These are phyloP conservation scores for Pyrenochaeta sp. DNA, from an alignment of 2,329 filamentous ascomycete genomes.

Conservation along the genomic window DNA sequence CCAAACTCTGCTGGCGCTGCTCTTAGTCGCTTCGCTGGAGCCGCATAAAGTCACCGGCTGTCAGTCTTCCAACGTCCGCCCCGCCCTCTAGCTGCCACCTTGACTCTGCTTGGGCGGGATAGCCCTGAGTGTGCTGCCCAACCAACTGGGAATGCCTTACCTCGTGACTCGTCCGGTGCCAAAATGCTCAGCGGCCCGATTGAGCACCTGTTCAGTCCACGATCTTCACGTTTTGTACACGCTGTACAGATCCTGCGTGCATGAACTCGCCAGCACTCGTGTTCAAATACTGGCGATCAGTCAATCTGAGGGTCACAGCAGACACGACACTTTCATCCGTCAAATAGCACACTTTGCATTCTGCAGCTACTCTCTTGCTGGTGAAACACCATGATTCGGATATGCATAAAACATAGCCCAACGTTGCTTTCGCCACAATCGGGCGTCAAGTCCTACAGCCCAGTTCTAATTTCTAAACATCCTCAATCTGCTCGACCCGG, in stretches of 20 bases:
- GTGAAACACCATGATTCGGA: too few relatives aligned
- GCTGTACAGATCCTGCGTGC: conserved; percentile 12
- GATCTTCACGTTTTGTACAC: conserved; percentile 27
- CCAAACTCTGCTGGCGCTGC: too few relatives aligned
- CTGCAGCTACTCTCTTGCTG: too few relatives aligned
- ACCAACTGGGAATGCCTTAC: conserved; percentile 12
- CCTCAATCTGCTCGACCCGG: conserved; percentile 40
- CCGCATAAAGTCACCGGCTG: conserved; percentile 11
- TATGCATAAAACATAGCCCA: too few relatives aligned
- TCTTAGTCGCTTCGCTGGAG: too few relatives aligned
- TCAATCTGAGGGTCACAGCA: too few relatives aligned
- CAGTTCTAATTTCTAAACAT: conserved; percentile 21
- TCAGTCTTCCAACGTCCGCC: conserved; percentile 13
- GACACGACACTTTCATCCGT: neutral
- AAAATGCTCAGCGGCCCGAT: conserved; percentile 16
- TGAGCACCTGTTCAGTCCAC: conserved; percentile 10
- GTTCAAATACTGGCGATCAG: neutral
- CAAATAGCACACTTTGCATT: too few relatives aligned
- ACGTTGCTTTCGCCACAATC: conserved; percentile 4
- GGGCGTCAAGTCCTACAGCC: too few relatives aligned
- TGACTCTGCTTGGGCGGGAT: conserved; percentile 15
- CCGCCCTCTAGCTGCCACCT: conserved; percentile 15
- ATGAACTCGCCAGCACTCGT: too few relatives aligned
- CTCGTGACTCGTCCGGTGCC: conserved; percentile 19
- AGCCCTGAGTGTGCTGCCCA: conserved; percentile 16